A percentile compares a stretch with the other conserved stretches of the same genome.
Evolutionary conservation across 2,329 filamentous ascomycete genomes (phyloP).

Genomic region (Karstenula rhodostoma): DNA sequence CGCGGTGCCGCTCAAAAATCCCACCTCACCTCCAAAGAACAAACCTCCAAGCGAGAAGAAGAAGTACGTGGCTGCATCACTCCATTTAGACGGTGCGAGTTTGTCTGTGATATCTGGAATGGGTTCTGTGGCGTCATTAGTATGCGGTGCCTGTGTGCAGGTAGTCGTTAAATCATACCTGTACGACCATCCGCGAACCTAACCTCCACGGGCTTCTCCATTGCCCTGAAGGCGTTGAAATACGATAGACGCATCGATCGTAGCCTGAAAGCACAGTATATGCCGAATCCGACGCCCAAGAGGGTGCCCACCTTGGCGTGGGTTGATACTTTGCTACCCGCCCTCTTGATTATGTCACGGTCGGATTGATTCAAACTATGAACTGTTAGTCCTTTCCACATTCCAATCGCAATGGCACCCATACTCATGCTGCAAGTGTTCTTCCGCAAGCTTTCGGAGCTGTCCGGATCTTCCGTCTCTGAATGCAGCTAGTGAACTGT

Average conservation of each 20-base stretch:
- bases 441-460: conserved; percentile 40
- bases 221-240: conserved; percentile 68
- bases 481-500: conserved; percentile 43
- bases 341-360: conserved; percentile 64
- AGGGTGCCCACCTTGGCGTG: conserved; percentile 67
- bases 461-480: conserved; percentile 38
- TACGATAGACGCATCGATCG: conserved; percentile 64
- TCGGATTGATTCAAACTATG: conserved; percentile 61
- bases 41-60: conserved; percentile 69
- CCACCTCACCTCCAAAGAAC: conserved; percentile 70
- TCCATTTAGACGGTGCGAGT: conserved; percentile 64
- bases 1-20: conserved; percentile 65
- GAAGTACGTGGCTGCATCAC: conserved; percentile 69
- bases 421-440: conserved; percentile 47
- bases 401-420: not conserved
- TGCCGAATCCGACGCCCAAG: conserved; percentile 66
- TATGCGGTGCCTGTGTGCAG: not conserved
- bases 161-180: conserved; percentile 50
- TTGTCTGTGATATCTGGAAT: conserved; percentile 68
- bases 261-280: conserved; percentile 62
- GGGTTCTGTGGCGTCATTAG: conserved; percentile 54
- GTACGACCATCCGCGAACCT: conserved; percentile 68
- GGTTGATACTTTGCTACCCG: conserved; percentile 63
- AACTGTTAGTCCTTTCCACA: conserved; percentile 11
- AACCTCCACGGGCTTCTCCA: conserved; percentile 69